A percentile compares a stretch with the other conserved stretches of the same genome.
Evolutionary conservation across 495 filamentous ascomycete species (phyloP).

Genomic region (Tuber melanosporum): DNA sequence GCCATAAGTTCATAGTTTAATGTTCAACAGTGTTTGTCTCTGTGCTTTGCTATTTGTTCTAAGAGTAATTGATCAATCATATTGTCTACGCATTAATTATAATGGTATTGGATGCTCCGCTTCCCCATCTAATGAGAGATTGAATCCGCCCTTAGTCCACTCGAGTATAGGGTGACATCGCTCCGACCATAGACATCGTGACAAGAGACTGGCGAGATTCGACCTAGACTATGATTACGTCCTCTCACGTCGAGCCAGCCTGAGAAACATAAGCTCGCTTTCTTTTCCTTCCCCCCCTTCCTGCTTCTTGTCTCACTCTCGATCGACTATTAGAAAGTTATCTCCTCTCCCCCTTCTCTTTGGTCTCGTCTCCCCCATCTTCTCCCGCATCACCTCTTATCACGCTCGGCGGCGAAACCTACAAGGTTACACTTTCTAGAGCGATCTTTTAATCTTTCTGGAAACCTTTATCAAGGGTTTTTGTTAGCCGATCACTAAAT

Average conservation of each 20-base stretch:
- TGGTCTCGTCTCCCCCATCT: not conserved
- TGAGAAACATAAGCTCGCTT: not conserved
- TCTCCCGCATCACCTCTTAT: not conserved
- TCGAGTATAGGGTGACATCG: not conserved
- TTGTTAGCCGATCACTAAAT: not conserved
- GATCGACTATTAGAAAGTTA: not conserved
- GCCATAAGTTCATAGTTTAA: not conserved
- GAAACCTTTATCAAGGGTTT: not conserved
- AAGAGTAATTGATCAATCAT: not conserved
- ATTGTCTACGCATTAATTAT: not conserved
- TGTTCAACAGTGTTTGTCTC: not conserved
- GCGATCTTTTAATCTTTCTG: not conserved
- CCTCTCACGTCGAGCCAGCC: not conserved
- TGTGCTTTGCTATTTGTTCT: not conserved
- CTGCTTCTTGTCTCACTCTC: not conserved
- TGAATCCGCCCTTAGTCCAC: not conserved
- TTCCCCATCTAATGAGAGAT: not conserved
- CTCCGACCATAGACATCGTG: not conserved
- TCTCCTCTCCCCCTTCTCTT: not conserved
- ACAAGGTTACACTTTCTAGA: not conserved
- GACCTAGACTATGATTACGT: not conserved
- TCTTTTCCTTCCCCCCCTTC: not conserved
- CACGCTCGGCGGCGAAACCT: not conserved
- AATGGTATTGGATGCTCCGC: not conserved
- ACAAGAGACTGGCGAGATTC: not conserved